Base-by-base conservation (phyloP, 495 filamentous ascomycete species). In the Monascus purpureus region DNA sequence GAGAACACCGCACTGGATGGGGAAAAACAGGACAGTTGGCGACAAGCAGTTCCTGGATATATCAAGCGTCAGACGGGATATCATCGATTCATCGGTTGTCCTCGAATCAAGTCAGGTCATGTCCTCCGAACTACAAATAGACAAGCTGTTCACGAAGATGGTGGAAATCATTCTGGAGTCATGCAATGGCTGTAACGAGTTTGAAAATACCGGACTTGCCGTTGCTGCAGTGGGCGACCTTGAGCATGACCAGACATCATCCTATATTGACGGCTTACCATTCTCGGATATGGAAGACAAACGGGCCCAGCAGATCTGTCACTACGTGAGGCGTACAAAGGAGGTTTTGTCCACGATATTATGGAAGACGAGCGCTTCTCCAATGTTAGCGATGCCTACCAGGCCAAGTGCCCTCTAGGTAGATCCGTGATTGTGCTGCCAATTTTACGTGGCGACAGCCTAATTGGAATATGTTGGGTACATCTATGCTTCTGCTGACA, bases 381-480 rank as follows among this genome's bases (percentile, higher is more conserved):
- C 38, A 87, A 83, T 36, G 79, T 88, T 9, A 71, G 63, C 34
- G 76, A 84, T 18, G 56, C 62, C 6, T 88, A 82, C 61, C 57
- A 77, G 19, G 65, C 67, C 27, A 67, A 68, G 40, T 80, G 81
- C 41, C 77, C 78, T 0, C 43, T 65, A 20, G 78, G 82, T 44
- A 78, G 75, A 42, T 80, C 83, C 8, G 73, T 92, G 27, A 90
- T 93, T 38, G 80, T 80, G 14, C 65, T 93, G 18, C 86, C 86
- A 0, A 92, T 94, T 28, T 64, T 81, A 32, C 84, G 86, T 48
- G 84, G 71, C 5, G 65, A 72, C 13, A 72, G 82, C 28, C 65
- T 93, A 16, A 67, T 92, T 20, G 86, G 86, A 82, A 53, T 90
- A 86, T 63, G 81, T 85, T 11, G 82, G 93, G 48, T 87, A 80